These are phyloP conservation scores for Saccharomyces pastorianus DNA, from an alignment of 1,139 yeast species.

Conservation along the genomic window DNA sequence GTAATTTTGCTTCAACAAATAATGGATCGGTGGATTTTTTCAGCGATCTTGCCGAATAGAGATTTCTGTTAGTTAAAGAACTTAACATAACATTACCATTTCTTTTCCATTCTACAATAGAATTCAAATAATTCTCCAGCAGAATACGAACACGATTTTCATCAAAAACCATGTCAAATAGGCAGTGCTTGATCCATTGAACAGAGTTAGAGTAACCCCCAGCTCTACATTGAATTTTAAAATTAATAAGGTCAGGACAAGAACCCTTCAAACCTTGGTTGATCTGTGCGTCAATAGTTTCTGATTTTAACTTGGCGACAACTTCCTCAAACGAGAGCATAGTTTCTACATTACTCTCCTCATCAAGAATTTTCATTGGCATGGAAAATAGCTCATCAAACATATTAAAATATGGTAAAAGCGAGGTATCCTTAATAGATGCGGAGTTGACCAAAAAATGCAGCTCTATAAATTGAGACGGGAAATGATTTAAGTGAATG, in stretches of 20 bases:
- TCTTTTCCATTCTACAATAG: conserved; percentile 74
- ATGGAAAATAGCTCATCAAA: conserved; percentile 61
- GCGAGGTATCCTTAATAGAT: conserved; percentile 42
- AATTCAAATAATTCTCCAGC: conserved; percentile 65
- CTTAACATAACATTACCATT: conserved; percentile 65
- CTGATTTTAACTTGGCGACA: conserved; percentile 61
- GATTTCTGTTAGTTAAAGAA: conserved; percentile 49
- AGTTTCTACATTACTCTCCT: conserved; percentile 47
- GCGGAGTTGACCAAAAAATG: conserved; percentile 58
- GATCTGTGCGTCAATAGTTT: conserved; percentile 53
- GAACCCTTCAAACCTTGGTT: conserved; percentile 53
- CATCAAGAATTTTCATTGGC: conserved; percentile 43
- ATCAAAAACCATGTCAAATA: conserved; percentile 64
- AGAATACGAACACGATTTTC: conserved; percentile 60
- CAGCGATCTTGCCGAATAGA: conserved; percentile 52
- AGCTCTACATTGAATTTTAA: conserved; percentile 55
- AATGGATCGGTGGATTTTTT: conserved; percentile 62
- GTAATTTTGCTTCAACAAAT: conserved; percentile 51
- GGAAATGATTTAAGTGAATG: conserved; percentile 70
- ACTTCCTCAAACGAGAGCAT: conserved; percentile 62
- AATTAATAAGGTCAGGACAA: conserved; percentile 55
- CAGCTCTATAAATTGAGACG: conserved; percentile 74
- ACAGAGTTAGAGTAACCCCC: conserved; percentile 61
- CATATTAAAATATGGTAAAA: conserved; percentile 61
- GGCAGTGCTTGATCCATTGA: conserved; percentile 62